Evolutionary conservation across 2,329 filamentous ascomycete genomes (phyloP).

Genomic region (Ascochyta koolunga): DNA sequence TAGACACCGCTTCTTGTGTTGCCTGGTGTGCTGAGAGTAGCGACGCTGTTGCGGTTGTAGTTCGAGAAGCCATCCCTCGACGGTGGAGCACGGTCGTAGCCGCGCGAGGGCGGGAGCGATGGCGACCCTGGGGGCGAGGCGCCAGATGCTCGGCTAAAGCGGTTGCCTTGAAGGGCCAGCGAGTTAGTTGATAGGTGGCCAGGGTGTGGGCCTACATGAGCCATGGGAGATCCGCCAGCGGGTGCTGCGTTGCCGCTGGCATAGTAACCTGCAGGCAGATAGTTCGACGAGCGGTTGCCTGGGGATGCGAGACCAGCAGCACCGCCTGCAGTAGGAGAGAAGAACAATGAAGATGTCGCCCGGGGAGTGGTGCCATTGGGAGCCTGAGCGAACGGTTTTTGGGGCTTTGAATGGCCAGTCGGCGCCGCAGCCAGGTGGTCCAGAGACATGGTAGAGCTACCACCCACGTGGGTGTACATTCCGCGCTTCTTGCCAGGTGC

Average conservation of each 20-base stretch:
- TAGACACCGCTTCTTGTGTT: constrained; percentile 40
- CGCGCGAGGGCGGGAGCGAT: constrained; percentile 44
- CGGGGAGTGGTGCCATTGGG: constrained; percentile 36
- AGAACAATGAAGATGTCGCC: constrained; percentile 73
- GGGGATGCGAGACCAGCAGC: constrained; percentile 54
- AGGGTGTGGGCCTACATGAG: constrained; percentile 51
- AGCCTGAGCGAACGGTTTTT: constrained; percentile 38
- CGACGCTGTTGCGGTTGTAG: constrained; percentile 48
- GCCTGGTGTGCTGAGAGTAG: constrained; percentile 41
- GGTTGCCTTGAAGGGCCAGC: constrained; percentile 38
- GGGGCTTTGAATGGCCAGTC: constrained; percentile 38
- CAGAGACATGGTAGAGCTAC: constrained; percentile 62
- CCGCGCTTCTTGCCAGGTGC: constrained; percentile 46
- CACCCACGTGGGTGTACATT: constrained; percentile 53
- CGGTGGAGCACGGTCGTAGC: constrained; percentile 43
- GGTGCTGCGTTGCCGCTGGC: constrained; percentile 66
- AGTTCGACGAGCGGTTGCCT: constrained; percentile 73
- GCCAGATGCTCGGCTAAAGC: constrained; percentile 41
- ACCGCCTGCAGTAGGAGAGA: constrained; percentile 82
- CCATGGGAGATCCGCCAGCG: constrained; percentile 44
- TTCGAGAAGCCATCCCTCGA: constrained; percentile 40
- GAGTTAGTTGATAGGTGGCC: constrained; percentile 40
- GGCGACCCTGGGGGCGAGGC: constrained; percentile 45
- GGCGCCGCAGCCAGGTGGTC: constrained; percentile 55
- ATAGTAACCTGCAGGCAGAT: constrained; percentile 91